These are phyloP conservation scores for Suillus alpinus DNA, from an alignment of 768 basidiomycete species.

Conservation along the genomic window DNA sequence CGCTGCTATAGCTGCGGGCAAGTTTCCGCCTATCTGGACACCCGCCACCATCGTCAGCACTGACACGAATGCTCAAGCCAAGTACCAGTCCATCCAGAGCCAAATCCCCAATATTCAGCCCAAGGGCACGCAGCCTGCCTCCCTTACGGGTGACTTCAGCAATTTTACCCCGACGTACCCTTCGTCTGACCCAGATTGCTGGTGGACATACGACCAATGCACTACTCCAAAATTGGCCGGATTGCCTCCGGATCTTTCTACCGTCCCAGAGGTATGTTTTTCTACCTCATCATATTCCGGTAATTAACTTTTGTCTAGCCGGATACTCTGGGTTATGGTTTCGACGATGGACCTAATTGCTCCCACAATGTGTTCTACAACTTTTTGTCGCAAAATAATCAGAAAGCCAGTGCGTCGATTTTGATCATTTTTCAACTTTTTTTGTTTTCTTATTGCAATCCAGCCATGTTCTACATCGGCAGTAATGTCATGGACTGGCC, in stretches of 20 bases:
- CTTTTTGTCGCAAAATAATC: slow-evolving; percentile 47
- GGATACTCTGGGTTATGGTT: slow-evolving; percentile 53
- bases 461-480: slow-evolving; percentile 64
- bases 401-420: slow-evolving; percentile 54
- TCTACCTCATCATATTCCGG: not conserved
- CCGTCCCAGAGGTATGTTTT: slow-evolving; percentile 44
- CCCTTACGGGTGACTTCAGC: slow-evolving; percentile 29
- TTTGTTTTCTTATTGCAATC: not conserved
- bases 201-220: slow-evolving; percentile 40
- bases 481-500: slow-evolving; percentile 58
- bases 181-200: slow-evolving; percentile 48
- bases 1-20: slow-evolving; percentile 17
- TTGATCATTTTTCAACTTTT: too few relatives aligned
- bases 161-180: slow-evolving; percentile 32
- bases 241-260: slow-evolving; percentile 41
- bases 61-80: slow-evolving; percentile 41
- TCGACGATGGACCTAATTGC: slow-evolving; percentile 67
- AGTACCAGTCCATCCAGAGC: slow-evolving; percentile 41
- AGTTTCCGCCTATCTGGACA: slow-evolving; percentile 48
- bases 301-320: slow-evolving; percentile 34
- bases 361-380: slow-evolving; percentile 63
- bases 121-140: slow-evolving; percentile 30
- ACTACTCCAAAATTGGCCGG: slow-evolving; percentile 44
- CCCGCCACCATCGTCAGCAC: slow-evolving; percentile 39
- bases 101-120: slow-evolving; percentile 47